A percentile compares a stretch with the other conserved stretches of the same genome.
These are phyloP conservation scores for Calocybe indica DNA, from an alignment of 768 basidiomycete genomes.

Conservation along the genomic window DNA sequence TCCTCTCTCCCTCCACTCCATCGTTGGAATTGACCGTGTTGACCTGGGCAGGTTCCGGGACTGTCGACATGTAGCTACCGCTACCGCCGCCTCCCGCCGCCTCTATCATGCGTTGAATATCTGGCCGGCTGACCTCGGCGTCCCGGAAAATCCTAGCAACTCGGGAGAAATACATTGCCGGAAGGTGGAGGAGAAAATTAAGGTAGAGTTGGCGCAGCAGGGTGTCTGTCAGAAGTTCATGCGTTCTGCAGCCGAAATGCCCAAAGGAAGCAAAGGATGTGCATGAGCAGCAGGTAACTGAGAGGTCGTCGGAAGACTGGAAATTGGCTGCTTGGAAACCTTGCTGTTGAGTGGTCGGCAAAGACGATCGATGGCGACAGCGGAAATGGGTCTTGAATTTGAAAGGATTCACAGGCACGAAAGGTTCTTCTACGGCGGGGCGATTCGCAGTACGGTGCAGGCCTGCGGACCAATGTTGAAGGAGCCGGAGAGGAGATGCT, in stretches of 20 bases:
- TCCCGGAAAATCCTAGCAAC: slow-evolving; percentile 74
- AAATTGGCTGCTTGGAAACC: not conserved
- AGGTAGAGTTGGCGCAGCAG: slow-evolving; percentile 39
- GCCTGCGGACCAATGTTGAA: slow-evolving; percentile 46
- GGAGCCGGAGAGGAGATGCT: slow-evolving; percentile 53
- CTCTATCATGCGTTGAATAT: slow-evolving; percentile 53
- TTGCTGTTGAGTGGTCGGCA: not conserved
- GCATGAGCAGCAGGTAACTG: not conserved
- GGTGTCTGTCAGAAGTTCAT: slow-evolving; percentile 27
- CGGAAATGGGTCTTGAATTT: slow-evolving; percentile 21
- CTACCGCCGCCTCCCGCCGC: slow-evolving; percentile 22
- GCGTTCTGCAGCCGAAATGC: not conserved
- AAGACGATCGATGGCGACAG: not conserved
- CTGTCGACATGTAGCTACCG: not conserved
- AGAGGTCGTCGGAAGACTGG: not conserved
- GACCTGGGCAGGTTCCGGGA: not conserved
- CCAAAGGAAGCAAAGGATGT: not conserved
- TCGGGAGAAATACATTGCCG: slow-evolving; percentile 73
- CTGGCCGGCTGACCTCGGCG: slow-evolving; percentile 70
- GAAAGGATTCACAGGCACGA: slow-evolving; percentile 53
- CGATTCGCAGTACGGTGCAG: slow-evolving; percentile 32
- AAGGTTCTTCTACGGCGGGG: slow-evolving; percentile 43
- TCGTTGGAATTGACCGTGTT: not conserved
- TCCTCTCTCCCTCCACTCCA: not conserved
- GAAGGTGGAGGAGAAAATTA: slow-evolving; percentile 58